Percentiles rank a stretch among this genome's conserved stretches.
phyloP scores from a whole-genome alignment of 2,329 filamentous ascomycete genomes.

The Fulvia fulva region DNA sequence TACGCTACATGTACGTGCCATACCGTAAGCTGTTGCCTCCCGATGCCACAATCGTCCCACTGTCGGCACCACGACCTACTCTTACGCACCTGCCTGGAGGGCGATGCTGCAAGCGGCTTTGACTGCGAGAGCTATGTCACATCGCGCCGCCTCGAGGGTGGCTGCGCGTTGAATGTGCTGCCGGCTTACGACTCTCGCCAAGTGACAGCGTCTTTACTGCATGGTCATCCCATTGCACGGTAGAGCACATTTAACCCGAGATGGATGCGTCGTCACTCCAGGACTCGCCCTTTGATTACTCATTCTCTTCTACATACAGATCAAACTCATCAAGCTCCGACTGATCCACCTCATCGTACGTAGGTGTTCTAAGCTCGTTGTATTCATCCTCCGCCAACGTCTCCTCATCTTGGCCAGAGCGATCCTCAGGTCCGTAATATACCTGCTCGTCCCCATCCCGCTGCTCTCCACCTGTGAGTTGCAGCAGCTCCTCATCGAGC shows the following conservation, averaged over 20 bases:
- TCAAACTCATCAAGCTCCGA: conserved; percentile 20
- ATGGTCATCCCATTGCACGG: background rate
- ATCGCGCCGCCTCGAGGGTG: background rate
- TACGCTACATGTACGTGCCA: background rate
- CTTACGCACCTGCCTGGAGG: background rate
- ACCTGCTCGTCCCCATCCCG: background rate
- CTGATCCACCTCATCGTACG: background rate
- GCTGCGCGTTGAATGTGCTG: background rate
- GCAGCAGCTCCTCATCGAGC: background rate
- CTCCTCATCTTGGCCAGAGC: background rate
- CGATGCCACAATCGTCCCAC: background rate
- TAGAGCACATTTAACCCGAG: background rate
- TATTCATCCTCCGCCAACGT: background rate
- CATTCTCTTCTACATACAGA: conserved; percentile 15
- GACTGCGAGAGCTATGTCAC: background rate
- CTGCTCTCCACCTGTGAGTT: background rate
- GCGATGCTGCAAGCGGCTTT: background rate
- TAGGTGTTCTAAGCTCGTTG: background rate
- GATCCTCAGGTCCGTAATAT: background rate
- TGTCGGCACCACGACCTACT: background rate
- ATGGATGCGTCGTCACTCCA: background rate
- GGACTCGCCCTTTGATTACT: conserved; percentile 4
- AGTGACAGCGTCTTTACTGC: background rate
- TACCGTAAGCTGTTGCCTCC: background rate
- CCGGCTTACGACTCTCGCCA: background rate